These are phyloP conservation scores for Pythium biforme DNA, from an alignment of 352 stramenopile genomes.

Conservation along the genomic window DNA sequence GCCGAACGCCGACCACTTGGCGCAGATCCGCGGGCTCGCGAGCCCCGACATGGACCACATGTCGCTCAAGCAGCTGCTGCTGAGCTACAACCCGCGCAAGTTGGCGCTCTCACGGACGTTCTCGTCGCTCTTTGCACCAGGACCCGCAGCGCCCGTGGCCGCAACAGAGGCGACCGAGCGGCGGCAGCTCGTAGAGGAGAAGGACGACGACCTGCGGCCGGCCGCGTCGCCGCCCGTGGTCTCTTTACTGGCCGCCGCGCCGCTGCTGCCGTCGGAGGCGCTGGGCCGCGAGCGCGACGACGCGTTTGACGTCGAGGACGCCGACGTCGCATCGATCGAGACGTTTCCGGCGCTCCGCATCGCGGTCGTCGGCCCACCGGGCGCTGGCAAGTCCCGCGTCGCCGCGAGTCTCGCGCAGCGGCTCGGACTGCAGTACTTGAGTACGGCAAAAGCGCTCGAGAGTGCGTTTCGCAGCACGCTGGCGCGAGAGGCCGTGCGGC, in stretches of 20 bases:
- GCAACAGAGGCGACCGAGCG: not conserved
- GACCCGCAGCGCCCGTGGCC: not conserved
- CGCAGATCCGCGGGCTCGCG: constrained; percentile 41
- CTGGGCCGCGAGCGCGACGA: constrained; percentile 34
- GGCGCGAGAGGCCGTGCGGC: not conserved
- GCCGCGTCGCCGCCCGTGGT: not conserved
- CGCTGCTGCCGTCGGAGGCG: constrained; percentile 13
- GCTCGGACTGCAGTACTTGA: constrained; percentile 52
- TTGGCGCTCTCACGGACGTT: constrained; percentile 67
- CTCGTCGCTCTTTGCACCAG: constrained; percentile 32
- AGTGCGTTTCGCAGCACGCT: constrained; percentile 36
- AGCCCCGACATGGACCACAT: constrained; percentile 49
- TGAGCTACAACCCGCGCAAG: constrained; percentile 74
- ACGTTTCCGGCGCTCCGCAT: constrained; percentile 46
- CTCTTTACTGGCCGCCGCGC: constrained; percentile 3
- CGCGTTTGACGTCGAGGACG: constrained; percentile 45
- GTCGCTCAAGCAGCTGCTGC: constrained; percentile 75
- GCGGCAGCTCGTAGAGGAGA: not conserved
- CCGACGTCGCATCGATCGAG: constrained; percentile 34
- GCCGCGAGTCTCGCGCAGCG: constrained; percentile 41
- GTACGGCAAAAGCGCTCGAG: constrained; percentile 39
- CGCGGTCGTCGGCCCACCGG: constrained; percentile 55
- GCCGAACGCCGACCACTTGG: constrained; percentile 44
- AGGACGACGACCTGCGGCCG: not conserved
- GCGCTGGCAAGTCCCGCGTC: constrained; percentile 56